These are phyloP conservation scores for Pulicaria dysenterica DNA, from an alignment of 129 eudicot species.

Conservation along the genomic window DNA sequence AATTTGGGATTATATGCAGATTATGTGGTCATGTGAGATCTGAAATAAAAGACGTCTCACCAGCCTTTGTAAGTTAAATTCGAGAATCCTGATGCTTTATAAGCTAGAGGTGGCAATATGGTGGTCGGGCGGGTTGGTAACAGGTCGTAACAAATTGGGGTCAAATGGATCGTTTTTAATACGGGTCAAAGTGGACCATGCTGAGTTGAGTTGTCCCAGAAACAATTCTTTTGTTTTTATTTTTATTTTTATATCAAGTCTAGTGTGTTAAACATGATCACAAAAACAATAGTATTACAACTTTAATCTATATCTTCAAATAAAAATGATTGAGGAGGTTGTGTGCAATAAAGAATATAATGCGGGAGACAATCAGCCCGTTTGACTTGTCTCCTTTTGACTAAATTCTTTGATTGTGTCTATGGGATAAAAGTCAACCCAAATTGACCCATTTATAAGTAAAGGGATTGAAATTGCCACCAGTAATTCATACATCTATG, in stretches of 20 bases:
- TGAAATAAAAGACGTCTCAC: slow-evolving; percentile 80
- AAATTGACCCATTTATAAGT: neutral
- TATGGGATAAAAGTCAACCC: neutral
- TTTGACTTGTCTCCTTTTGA: neutral
- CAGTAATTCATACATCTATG: neutral
- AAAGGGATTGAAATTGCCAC: neutral
- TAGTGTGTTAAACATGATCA: neutral
- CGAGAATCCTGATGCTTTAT: slow-evolving; percentile 7
- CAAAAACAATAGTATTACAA: neutral
- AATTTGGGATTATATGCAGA: slow-evolving; percentile 75
- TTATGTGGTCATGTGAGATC: slow-evolving; percentile 83
- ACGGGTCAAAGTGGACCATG: neutral
- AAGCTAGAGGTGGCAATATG: slow-evolving; percentile 7
- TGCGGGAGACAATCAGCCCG: neutral
- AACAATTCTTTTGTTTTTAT: neutral
- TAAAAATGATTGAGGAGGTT: neutral
- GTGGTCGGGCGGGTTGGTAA: neutral
- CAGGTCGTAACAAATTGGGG: slow-evolving; percentile 1
- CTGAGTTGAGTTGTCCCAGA: neutral
- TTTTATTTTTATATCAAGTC: no score
- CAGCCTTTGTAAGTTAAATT: slow-evolving; percentile 72
- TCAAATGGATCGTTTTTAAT: neutral
- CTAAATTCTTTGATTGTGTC: neutral
- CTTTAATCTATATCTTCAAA: neutral
- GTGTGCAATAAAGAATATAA: neutral